These are phyloP conservation scores for Claviceps paspali DNA, from an alignment of 2,329 filamentous ascomycete species.

Conservation along the genomic window DNA sequence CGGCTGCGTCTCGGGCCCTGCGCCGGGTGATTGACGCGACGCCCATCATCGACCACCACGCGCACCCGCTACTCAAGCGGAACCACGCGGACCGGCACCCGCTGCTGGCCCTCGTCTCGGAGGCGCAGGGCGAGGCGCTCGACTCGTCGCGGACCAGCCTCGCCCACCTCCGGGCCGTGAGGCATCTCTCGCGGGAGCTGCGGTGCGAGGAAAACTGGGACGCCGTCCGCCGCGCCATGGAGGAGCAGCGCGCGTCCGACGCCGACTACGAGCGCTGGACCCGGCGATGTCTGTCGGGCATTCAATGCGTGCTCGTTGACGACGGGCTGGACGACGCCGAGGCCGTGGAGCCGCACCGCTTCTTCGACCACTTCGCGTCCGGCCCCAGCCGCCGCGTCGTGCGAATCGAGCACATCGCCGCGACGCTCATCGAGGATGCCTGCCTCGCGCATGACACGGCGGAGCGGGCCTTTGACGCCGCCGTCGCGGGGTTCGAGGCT, in stretches of 20 bases:
- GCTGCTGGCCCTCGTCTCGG: slow-evolving; percentile 49
- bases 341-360: slow-evolving; percentile 41
- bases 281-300: slow-evolving; percentile 51
- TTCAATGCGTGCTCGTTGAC: slow-evolving; percentile 63
- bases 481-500: slow-evolving; percentile 21
- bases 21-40: slow-evolving; percentile 30
- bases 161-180: slow-evolving; percentile 53
- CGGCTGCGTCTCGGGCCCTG: slow-evolving; percentile 11
- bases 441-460: slow-evolving; percentile 17
- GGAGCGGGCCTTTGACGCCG: slow-evolving; percentile 16
- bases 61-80: slow-evolving; percentile 49
- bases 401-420: slow-evolving; percentile 59
- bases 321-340: slow-evolving; percentile 49
- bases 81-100: slow-evolving; percentile 30
- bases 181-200: slow-evolving; percentile 51
- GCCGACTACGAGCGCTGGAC: slow-evolving; percentile 40
- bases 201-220: slow-evolving; percentile 49
- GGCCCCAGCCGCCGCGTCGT: slow-evolving; percentile 58
- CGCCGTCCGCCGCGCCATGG: slow-evolving; percentile 28
- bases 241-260: slow-evolving; percentile 22
- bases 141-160: slow-evolving; percentile 45
- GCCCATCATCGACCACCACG: slow-evolving; percentile 60
- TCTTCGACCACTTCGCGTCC: slow-evolving; percentile 51
- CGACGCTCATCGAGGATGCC: slow-evolving; percentile 38
- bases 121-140: slow-evolving; percentile 56